Evolutionary conservation across 2,329 filamentous ascomycete genomes (phyloP), one percentile per base, ranked within the genome.

Genomic region (Zopfia rhizophila): DNA sequence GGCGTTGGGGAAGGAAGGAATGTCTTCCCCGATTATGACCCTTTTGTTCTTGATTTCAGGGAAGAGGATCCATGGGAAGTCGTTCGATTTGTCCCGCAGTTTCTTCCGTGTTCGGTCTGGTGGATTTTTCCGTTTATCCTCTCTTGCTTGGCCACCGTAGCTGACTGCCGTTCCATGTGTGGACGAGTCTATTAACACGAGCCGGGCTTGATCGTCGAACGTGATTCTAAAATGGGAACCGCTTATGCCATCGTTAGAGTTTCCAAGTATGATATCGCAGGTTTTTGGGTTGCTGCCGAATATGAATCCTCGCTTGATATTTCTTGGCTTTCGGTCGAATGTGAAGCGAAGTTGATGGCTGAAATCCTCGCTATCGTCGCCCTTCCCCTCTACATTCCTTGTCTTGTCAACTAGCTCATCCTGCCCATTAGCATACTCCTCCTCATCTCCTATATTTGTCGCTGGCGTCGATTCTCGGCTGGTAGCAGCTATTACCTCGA

Each of bases 141-240:
- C 14, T 18, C 33, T 37, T 37, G 33, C 33, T 12, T 14, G 33
- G 33, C 33, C 33, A 22, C 33, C 33, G 33, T 37, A 37, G 33
- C 33, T 37, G 33, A 37, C 33, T 37, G 33, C 33, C 18, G 33
- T 37, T 37, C 33, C 33, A 8, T 8, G 22, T 24, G 21, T 22
- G 33, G 33, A 37, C 33, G 33, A 37, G 17, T 37, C 33, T 37
- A 37, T 37, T 18, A 37, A 37, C 18, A 37, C 33, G 22, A 37
- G 33, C 33, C 21, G 33, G 11, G 10, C 18, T 37, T 37, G 33
- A 22, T 14, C 21, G 33, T 37, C 33, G 21, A 37, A 37, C 33
- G 33, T 37, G 33, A 37, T 37, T 18, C 33, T 37, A 18, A 37
- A 37, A 37, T 37, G 33, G 8, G 33, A 37, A 16, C 33, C 14